A percentile compares a stretch with the other conserved stretches of the same genome.
Conservation (phyloP, 1,284 basidiomycete genomes). For the Rhodotorula glutinis region DNA sequence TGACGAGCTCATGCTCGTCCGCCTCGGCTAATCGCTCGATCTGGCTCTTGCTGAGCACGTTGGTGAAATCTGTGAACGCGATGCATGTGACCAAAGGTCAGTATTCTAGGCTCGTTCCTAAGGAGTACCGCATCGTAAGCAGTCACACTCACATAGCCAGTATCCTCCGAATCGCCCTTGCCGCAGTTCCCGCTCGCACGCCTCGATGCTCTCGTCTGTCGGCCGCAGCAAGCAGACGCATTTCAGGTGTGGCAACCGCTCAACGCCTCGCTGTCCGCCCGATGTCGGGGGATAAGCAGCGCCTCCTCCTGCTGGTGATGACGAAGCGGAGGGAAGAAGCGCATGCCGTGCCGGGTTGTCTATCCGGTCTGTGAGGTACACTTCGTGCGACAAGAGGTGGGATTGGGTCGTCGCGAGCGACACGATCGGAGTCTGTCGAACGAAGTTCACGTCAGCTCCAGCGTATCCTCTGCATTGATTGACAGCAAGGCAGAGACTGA, state of each 20-base stretch:
- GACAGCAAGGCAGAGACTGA: conserved; percentile 50
- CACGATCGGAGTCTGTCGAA: conserved; percentile 86
- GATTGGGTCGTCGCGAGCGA: conserved; percentile 94
- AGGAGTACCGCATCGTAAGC: conserved; percentile 19
- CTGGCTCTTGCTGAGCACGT: conserved; percentile 78
- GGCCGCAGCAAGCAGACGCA: conserved; percentile 91
- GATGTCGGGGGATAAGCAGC: conserved; percentile 25
- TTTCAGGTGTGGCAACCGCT: conserved; percentile 91
- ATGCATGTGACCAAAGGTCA: too few relatives aligned
- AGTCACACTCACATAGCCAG: conserved; percentile 83
- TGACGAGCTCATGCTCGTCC: conserved; percentile 93
- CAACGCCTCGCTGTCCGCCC: conserved; percentile 52
- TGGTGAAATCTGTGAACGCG: conserved; percentile 78
- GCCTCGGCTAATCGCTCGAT: conserved; percentile 92
- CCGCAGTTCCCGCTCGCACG: conserved; percentile 75
- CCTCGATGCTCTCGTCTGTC: conserved; percentile 73
- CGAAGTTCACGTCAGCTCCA: neutral
- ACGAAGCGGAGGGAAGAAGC: conserved; percentile 2
- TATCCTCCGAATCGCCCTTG: conserved; percentile 95
- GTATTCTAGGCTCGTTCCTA: neutral
- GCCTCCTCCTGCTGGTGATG: neutral
- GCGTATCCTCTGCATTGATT: neutral
- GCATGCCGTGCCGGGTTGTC: conserved; percentile 60
- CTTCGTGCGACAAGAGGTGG: conserved; percentile 87
- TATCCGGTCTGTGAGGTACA: conserved; percentile 95